These are phyloP conservation scores for Citrullus amarus DNA, from an alignment of 306 rosid genomes.

Conservation along the genomic window DNA sequence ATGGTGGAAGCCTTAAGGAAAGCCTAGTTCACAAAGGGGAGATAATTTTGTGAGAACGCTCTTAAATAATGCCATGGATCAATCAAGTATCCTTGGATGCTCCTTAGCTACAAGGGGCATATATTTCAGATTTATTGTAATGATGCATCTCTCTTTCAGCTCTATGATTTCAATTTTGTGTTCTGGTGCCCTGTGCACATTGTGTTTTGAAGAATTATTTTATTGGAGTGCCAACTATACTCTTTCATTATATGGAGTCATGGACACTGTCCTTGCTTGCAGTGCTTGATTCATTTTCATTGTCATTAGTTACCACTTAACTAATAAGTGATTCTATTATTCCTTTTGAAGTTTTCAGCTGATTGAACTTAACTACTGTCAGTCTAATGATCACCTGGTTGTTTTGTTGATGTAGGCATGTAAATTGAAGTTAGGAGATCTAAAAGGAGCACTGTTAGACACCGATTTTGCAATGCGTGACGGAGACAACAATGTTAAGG, in stretches of 20 bases:
- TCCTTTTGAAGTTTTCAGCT: neutral
- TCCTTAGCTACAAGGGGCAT: neutral
- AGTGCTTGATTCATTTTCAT: neutral
- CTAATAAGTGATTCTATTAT: neutral
- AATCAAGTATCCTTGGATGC: neutral
- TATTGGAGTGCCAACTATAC: neutral
- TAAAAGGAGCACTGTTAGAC: constrained; percentile 84
- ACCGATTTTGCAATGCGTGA: constrained; percentile 93
- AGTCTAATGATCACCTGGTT: neutral
- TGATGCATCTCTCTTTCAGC: neutral
- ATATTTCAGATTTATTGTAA: neutral
- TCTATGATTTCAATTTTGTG: neutral
- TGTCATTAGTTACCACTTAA: neutral
- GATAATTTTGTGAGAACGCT: neutral
- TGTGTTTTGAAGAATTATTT: neutral
- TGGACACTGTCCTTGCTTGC: neutral
- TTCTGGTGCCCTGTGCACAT: neutral
- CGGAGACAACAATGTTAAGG: constrained; percentile 81
- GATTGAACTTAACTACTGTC: neutral
- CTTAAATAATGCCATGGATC: neutral
- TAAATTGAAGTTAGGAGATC: constrained; percentile 77
- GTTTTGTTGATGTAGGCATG: constrained; percentile 50
- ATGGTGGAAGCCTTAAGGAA: neutral
- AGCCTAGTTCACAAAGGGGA: neutral
- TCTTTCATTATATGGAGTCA: neutral